These are phyloP conservation scores for Blastobotrys persicus DNA, from an alignment of 1,139 yeast species.

Conservation along the genomic window DNA sequence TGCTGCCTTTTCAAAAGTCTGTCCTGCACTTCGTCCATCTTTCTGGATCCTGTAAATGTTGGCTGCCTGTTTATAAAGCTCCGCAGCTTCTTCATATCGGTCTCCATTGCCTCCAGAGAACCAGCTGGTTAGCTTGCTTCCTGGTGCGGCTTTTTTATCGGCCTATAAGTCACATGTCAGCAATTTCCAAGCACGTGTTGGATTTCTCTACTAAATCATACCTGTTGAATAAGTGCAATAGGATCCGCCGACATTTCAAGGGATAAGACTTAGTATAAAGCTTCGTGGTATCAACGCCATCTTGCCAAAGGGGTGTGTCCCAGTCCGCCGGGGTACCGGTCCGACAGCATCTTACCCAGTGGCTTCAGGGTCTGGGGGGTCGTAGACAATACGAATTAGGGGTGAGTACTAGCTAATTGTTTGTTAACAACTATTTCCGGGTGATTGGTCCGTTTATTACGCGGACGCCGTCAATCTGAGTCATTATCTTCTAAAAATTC, in stretches of 20 bases:
- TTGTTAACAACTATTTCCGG: no score
- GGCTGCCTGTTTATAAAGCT: conserved; percentile 86
- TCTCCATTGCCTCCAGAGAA: conserved; percentile 67
- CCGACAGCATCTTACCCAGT: no score
- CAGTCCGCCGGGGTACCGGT: no score
- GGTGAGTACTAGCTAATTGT: no score
- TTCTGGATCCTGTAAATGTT: conserved; percentile 76
- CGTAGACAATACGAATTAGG: no score
- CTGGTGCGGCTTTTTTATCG: conserved; percentile 48
- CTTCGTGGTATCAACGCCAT: neutral
- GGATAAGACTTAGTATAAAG: neutral
- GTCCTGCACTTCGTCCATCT: conserved; percentile 64
- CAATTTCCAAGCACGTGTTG: neutral
- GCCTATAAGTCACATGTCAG: conserved; percentile 46
- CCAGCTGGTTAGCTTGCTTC: conserved; percentile 42
- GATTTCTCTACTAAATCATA: neutral
- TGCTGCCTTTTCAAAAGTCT: conserved; percentile 83
- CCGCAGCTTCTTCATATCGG: conserved; percentile 88
- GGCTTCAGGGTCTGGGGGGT: no score
- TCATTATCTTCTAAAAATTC: no score
- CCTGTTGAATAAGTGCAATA: conserved; percentile 10
- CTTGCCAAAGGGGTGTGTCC: no score
- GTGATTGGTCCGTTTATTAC: no score
- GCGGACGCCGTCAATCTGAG: no score
- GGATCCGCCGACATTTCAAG: conserved; percentile 8